Conservation (phyloP, 2,329 filamentous ascomycete genomes). For the Onygenales sp. region DNA sequence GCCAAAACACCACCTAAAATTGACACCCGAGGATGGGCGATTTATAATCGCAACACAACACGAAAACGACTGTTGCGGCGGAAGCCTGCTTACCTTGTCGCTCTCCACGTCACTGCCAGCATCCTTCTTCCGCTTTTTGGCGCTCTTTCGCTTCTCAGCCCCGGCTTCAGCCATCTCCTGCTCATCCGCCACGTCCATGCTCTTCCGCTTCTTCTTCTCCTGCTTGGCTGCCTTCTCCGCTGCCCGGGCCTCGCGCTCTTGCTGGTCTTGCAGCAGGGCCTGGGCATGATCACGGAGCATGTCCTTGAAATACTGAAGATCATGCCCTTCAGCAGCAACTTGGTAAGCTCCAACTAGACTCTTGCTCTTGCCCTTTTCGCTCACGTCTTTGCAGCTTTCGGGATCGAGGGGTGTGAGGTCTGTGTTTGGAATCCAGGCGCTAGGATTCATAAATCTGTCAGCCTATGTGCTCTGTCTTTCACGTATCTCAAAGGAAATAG, state of each 20-base stretch:
- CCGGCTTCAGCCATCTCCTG: conserved; percentile 40
- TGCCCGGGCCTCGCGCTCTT: conserved; percentile 57
- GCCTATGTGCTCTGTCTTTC: neutral
- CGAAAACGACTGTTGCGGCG: neutral
- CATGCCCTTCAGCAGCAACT: conserved; percentile 68
- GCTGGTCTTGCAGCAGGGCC: conserved; percentile 46
- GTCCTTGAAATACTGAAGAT: conserved; percentile 73
- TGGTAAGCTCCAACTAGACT: conserved; percentile 67
- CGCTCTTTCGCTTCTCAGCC: conserved; percentile 45
- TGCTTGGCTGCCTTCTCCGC: conserved; percentile 48
- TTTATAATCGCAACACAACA: neutral
- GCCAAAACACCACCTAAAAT: conserved; percentile 3
- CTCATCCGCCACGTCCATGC: conserved; percentile 39
- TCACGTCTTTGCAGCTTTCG: conserved; percentile 57
- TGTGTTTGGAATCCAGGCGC: conserved; percentile 84
- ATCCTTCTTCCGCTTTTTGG: conserved; percentile 75
- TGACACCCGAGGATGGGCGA: neutral
- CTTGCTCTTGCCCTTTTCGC: conserved; percentile 65
- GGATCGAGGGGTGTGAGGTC: conserved; percentile 69
- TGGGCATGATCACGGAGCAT: conserved; percentile 55
- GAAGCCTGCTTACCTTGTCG: conserved; percentile 49
- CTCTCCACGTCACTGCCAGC: conserved; percentile 59
- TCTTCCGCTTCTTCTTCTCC: conserved; percentile 42
- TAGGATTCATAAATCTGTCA: conserved; percentile 28
- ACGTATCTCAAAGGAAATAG: neutral